These are phyloP conservation scores for Candida chilensis DNA, from an alignment of 805 yeast species.

Conservation along the genomic window DNA sequence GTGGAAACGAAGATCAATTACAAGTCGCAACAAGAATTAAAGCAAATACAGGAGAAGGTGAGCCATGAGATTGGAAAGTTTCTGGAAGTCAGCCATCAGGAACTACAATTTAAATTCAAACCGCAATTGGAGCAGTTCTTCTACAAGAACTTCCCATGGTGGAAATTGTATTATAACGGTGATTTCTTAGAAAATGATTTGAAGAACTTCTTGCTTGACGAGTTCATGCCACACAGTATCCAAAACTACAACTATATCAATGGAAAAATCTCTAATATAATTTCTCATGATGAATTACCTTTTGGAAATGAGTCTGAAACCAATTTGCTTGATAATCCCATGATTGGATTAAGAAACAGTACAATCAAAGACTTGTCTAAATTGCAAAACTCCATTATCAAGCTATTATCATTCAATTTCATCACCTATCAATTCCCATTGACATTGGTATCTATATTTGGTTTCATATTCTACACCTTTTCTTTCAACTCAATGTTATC, in stretches of 20 bases:
- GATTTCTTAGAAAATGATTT: constrained; percentile 1
- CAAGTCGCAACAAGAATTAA: not conserved
- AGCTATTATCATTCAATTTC: constrained; percentile 1
- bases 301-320: not conserved
- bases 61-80: not conserved
- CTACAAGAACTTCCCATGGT: not conserved
- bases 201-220: not conserved
- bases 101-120: constrained; percentile 1
- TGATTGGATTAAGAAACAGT: not conserved
- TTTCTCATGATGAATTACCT: not conserved
- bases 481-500: not conserved
- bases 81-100: not conserved
- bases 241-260: not conserved
- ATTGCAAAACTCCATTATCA: not conserved
- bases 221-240: not conserved
- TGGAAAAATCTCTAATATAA: constrained; percentile 1
- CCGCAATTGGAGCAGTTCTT: not conserved
- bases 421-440: constrained; percentile 1
- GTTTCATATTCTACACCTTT: not conserved
- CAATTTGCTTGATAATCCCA: not conserved
- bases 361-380: not conserved
- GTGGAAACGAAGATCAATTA: not conserved
- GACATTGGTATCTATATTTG: not conserved
- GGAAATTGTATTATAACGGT: not conserved
- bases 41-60: not conserved